phyloP scores from a whole-genome alignment of 371 early-diverging fungal species.

The Saksenaea oblongispora region DNA sequence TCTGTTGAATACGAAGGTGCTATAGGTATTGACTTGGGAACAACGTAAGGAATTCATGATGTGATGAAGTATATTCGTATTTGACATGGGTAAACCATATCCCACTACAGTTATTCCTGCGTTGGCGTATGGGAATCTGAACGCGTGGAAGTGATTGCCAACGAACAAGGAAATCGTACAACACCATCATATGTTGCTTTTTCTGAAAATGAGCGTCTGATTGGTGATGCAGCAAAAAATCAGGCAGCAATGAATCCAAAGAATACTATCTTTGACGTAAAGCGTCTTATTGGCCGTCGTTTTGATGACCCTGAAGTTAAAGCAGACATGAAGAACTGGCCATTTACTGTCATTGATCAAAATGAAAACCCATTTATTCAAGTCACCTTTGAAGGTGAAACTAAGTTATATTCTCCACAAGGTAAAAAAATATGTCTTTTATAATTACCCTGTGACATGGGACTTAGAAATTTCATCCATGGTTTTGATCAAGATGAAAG shows the following conservation, averaged over 20 bases:
- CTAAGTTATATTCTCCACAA: constrained; percentile 85
- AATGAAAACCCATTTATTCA: constrained; percentile 78
- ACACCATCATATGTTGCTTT: constrained; percentile 94
- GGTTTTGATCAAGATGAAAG: constrained; percentile 92
- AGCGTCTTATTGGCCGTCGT: constrained; percentile 96
- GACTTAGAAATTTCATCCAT: constrained; percentile 80
- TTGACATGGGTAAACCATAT: too few species aligned
- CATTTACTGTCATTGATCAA: constrained; percentile 79
- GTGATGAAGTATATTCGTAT: constrained; percentile 48
- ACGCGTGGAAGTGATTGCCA: constrained; percentile 85
- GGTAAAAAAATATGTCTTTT: constrained; percentile 10
- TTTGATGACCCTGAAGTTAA: constrained; percentile 87
- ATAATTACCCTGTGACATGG: not conserved
- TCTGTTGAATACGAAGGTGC: constrained; percentile 63
- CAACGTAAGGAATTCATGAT: constrained; percentile 1
- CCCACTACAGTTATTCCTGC: constrained; percentile 88
- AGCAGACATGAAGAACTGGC: constrained; percentile 91
- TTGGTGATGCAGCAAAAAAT: constrained; percentile 90
- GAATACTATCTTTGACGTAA: constrained; percentile 94
- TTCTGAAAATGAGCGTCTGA: constrained; percentile 80
- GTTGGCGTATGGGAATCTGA: constrained; percentile 69
- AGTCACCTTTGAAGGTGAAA: constrained; percentile 80
- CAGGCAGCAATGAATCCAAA: constrained; percentile 82
- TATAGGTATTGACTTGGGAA: constrained; percentile 59
- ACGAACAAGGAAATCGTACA: constrained; percentile 91